Percentiles rank a stretch among this genome's conserved stretches.
Conservation (phyloP, 176 grass and related monocot species). For the Luzula sylvatica region DNA sequence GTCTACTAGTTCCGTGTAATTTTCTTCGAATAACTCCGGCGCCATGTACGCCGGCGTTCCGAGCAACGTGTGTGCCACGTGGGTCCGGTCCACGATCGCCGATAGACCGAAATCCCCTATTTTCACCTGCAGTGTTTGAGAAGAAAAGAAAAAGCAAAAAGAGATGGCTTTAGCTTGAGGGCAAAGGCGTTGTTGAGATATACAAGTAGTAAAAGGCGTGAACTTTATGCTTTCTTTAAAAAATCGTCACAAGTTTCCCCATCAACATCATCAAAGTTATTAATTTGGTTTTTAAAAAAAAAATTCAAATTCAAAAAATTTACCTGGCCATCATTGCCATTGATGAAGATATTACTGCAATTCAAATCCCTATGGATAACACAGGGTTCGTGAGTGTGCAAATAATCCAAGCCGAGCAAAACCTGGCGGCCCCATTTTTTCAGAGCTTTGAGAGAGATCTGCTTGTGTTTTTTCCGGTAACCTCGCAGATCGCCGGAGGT, state of each 20-base stretch:
- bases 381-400: constrained; percentile 81
- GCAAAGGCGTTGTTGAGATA: no score
- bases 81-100: constrained; percentile 69
- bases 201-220: no score
- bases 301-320: background rate
- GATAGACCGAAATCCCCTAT: constrained; percentile 93
- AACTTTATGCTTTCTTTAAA: no score
- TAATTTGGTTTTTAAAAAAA: background rate
- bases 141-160: no score
- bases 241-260: no score
- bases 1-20: constrained; percentile 93
- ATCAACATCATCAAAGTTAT: background rate
- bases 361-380: constrained; percentile 98
- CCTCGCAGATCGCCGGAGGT: constrained; percentile 74
- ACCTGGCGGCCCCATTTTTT: constrained; percentile 94
- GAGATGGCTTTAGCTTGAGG: no score
- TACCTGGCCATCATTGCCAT: constrained; percentile 96
- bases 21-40: constrained; percentile 87
- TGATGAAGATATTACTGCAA: constrained; percentile 98
- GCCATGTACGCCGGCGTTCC: constrained; percentile 99
- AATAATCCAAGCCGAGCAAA: constrained; percentile 65
- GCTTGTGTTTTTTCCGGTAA: constrained; percentile 65
- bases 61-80: constrained; percentile 70
- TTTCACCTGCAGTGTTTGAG: constrained; percentile 46
- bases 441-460: constrained; percentile 80